Percentiles rank a stretch among this genome's conserved stretches.
Evolutionary conservation across 2,329 filamentous ascomycete species (phyloP).

Genomic region (Fusarium irregulare): DNA sequence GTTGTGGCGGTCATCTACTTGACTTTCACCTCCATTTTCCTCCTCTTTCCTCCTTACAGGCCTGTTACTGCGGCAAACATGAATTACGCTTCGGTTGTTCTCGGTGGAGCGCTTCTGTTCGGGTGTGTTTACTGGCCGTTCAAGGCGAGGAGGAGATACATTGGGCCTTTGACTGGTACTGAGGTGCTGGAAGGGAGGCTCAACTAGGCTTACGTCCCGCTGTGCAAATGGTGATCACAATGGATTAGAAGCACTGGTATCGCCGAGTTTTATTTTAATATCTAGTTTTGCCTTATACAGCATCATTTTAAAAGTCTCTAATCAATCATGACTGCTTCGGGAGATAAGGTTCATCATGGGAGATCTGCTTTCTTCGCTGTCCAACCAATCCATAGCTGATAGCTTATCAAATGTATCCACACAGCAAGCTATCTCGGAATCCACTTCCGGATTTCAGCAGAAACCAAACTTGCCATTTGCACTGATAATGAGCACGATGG

Average conservation of each 20-base stretch:
- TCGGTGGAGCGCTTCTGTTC: conserved; percentile 24
- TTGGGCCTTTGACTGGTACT: conserved; percentile 13
- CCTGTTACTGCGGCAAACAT: conserved; percentile 31
- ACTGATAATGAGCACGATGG: background rate
- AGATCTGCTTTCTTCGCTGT: background rate
- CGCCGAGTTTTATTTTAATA: too few species aligned
- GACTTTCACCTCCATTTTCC: conserved; percentile 26
- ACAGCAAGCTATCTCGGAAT: background rate
- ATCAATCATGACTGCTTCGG: too few species aligned
- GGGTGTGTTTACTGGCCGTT: conserved; percentile 35
- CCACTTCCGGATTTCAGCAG: background rate
- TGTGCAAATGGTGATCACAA: too few species aligned
- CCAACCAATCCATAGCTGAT: background rate
- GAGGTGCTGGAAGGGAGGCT: background rate
- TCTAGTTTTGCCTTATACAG: too few species aligned
- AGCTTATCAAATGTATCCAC: background rate
- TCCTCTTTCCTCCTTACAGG: conserved; percentile 28
- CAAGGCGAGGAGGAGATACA: conserved; percentile 23
- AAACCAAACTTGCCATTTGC: background rate
- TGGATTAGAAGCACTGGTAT: too few species aligned
- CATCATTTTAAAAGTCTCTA: too few species aligned
- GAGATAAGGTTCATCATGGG: background rate
- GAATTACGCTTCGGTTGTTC: conserved; percentile 34
- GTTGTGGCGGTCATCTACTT: conserved; percentile 17
- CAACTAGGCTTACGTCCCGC: background rate